Evolutionary conservation across 2,329 filamentous ascomycete species (phyloP).

Genomic region (Aspergillus vadensis): DNA sequence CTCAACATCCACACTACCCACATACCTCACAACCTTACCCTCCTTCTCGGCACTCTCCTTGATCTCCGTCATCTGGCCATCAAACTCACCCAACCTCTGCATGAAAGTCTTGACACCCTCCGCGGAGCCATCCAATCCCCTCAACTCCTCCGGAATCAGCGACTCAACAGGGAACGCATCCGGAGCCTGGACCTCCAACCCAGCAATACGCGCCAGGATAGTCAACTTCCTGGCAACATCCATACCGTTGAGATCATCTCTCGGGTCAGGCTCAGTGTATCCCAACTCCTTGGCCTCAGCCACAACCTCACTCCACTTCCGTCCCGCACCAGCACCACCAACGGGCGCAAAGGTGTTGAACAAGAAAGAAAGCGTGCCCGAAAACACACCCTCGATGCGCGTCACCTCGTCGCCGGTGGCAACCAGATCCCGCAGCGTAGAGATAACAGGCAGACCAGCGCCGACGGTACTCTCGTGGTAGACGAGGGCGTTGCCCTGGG

Average conservation of each 20-base stretch:
- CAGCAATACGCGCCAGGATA: conserved; percentile 84
- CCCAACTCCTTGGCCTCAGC: conserved; percentile 88
- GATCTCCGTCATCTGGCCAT: conserved; percentile 83
- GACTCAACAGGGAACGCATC: conserved; percentile 92
- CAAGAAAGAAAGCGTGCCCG: conserved; percentile 94
- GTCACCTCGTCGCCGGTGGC: conserved; percentile 89
- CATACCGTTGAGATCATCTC: conserved; percentile 83
- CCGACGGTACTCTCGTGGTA: conserved; percentile 97
- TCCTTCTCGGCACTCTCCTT: conserved; percentile 83
- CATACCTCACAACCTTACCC: conserved; percentile 91
- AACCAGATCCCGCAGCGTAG: conserved; percentile 89
- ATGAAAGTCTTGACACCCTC: conserved; percentile 78
- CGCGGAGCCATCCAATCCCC: conserved; percentile 63
- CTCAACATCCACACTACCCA: conserved; percentile 88
- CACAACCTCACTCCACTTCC: conserved; percentile 85
- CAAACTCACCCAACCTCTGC: conserved; percentile 75
- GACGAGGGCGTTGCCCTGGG: conserved; percentile 67
- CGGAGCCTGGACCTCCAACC: conserved; percentile 77
- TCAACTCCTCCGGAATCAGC: conserved; percentile 84
- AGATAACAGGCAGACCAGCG: conserved; percentile 89
- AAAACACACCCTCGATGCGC: conserved; percentile 96
- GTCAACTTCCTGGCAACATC: conserved; percentile 96
- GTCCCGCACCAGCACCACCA: conserved; percentile 60
- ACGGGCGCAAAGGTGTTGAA: conserved; percentile 96
- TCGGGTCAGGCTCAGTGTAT: conserved; percentile 86